Evolutionary conservation across 495 filamentous ascomycete genomes (phyloP).

Genomic region (Elasticomyces elasticus): DNA sequence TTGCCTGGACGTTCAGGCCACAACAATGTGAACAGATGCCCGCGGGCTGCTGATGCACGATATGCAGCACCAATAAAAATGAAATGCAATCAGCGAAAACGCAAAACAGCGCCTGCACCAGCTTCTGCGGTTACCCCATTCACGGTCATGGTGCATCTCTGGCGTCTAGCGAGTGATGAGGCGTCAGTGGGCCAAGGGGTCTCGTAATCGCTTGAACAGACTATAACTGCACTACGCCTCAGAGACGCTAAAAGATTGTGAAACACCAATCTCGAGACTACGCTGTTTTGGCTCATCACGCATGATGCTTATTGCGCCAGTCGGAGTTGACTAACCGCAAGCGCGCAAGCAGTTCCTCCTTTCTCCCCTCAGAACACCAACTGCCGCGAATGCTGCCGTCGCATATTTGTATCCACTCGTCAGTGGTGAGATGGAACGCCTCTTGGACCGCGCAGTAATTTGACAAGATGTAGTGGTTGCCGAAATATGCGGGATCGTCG

Average conservation of each 20-base stretch:
- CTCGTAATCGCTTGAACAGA: no score
- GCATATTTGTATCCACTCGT: constrained; percentile 57
- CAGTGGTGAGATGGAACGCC: constrained; percentile 48
- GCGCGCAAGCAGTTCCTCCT: constrained; percentile 32
- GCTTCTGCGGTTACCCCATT: no score
- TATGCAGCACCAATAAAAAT: no score
- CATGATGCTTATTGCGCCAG: background rate
- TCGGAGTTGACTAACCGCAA: background rate
- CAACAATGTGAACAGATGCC: no score
- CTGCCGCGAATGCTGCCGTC: constrained; percentile 54
- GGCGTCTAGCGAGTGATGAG: no score
- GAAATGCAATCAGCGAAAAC: no score
- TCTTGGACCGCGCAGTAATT: constrained; percentile 71
- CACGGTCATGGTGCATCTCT: no score
- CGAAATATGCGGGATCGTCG: constrained; percentile 74
- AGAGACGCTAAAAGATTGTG: background rate
- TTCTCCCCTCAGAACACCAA: constrained; percentile 42
- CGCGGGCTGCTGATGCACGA: no score
- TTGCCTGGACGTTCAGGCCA: no score
- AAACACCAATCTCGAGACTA: background rate
- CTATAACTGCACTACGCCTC: background rate
- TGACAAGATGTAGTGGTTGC: constrained; percentile 57
- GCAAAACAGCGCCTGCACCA: no score
- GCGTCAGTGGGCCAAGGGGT: no score
- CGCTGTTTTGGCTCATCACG: background rate